phyloP scores from a whole-genome alignment of 2,329 filamentous ascomycete species.

The Talaromyces pinophilus region DNA sequence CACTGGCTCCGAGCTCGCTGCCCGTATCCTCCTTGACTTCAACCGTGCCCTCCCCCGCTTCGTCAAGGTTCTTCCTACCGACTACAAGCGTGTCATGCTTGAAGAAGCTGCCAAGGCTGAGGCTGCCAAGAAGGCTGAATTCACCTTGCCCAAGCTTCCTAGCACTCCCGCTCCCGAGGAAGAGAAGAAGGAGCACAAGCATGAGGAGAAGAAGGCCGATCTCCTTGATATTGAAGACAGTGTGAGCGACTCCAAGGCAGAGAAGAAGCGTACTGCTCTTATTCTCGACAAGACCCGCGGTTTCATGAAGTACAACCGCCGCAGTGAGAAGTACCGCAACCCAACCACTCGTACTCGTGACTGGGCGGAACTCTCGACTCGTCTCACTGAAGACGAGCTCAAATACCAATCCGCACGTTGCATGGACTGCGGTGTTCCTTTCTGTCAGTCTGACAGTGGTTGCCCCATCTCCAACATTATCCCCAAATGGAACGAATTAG shows the following conservation, averaged over 20 bases:
- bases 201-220: conserved; percentile 68
- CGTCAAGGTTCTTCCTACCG: conserved; percentile 87
- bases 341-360: conserved; percentile 83
- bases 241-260: conserved; percentile 75
- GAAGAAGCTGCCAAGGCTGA: conserved; percentile 85
- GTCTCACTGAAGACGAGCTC: conserved; percentile 88
- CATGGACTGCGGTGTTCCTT: conserved; percentile 98
- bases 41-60: conserved; percentile 86
- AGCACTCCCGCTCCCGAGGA: conserved; percentile 44
- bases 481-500: conserved; percentile 90
- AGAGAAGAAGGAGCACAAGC: conserved; percentile 58
- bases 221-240: conserved; percentile 90
- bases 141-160: conserved; percentile 71
- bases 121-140: conserved; percentile 80
- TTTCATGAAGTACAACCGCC: conserved; percentile 96
- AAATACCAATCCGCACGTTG: conserved; percentile 96
- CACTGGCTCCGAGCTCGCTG: conserved; percentile 91
- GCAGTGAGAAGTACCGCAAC: conserved; percentile 88
- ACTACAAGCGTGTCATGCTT: conserved; percentile 90
- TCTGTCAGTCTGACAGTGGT: conserved; percentile 94
- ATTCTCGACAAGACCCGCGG: conserved; percentile 97
- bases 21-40: conserved; percentile 92
- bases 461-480: conserved; percentile 98
- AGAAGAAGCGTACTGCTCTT: conserved; percentile 86
- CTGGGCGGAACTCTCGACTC: conserved; percentile 86